Evolutionary conservation across 306 rosid species (phyloP).

Genomic region (Echinosophora koreensis): DNA sequence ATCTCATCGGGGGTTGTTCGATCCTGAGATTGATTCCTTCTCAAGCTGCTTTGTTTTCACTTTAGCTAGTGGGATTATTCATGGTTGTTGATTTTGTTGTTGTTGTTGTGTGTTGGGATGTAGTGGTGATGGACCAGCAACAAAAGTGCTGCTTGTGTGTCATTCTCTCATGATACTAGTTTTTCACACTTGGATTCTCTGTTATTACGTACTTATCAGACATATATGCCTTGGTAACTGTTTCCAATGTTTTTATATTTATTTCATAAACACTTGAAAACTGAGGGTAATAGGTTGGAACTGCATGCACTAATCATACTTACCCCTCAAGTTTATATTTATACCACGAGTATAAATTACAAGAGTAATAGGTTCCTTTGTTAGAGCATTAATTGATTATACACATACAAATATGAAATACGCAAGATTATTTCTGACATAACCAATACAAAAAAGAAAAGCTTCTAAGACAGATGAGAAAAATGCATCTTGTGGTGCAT

Average conservation of each 20-base stretch:
- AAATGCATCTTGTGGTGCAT: background rate
- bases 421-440: background rate
- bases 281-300: slow-evolving; percentile 1
- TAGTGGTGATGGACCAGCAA: background rate
- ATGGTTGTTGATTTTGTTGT: background rate
- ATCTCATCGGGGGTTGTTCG: slow-evolving; percentile 4
- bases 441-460: background rate
- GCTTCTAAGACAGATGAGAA: background rate
- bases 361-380: background rate
- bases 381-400: background rate
- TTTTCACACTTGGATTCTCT: slow-evolving; percentile 8
- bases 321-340: background rate
- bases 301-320: background rate
- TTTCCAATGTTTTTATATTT: background rate
- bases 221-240: background rate
- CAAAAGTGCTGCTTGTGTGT: slow-evolving; percentile 5
- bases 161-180: slow-evolving; percentile 16
- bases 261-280: slow-evolving; percentile 10
- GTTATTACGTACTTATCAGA: background rate
- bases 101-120: slow-evolving; percentile 24
- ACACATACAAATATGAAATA: background rate
- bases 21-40: background rate
- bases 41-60: slow-evolving; percentile 16
- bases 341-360: background rate
- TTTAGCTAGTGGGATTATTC: background rate